Evolutionary conservation across 495 filamentous ascomycete genomes (phyloP), one percentile per base, ranked within the genome.

Genomic region (Daldinia vernicosa): DNA sequence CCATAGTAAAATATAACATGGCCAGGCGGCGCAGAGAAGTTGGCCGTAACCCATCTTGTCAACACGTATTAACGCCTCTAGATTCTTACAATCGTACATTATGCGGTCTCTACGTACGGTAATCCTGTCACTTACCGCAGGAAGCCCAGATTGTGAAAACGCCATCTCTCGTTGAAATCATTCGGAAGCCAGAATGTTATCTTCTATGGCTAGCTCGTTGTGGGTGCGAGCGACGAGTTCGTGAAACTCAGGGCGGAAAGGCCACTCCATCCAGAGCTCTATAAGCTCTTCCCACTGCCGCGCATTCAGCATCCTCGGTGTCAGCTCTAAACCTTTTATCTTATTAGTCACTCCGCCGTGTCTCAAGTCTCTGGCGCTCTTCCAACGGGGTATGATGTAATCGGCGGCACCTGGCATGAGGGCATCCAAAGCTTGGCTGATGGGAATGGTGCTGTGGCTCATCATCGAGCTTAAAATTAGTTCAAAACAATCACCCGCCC

Each of bases 221-320:
- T 70, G 52, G 7, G 77, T 74, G 30, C 77, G 70, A 15, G 59
- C 67, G 5, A 86, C 66, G 35, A 88, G 63, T 50, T 86, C 80
- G 26, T 62, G 14, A 39, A 81, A 82, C 3, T 43, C 60, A 1
- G 85, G 85, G n/a, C 74, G 73, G 54, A 88, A 90, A n/a, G 88
- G 87, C 88, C 89, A 91, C 32, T 80, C 74, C 75, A 83, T 78
- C 83, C 84, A 91, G 11, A 81, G 80, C 63, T 82, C 77, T 2
- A 82, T 32, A 6, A 90, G 70, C 50, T 85, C 84, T n/a, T 82
- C 72, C 40, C 85, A 69, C 78, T 89, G 84, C 24, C 66, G 65
- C 59, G 74, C 64, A 22, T 76, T 82, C 22, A 90, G 54, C 22
- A 71, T 69, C n/a, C 89, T 72, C 15, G 80, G 64, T 6, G 75